Conservation (phyloP, 139 green algal species). For the Micromonas commoda region DNA sequence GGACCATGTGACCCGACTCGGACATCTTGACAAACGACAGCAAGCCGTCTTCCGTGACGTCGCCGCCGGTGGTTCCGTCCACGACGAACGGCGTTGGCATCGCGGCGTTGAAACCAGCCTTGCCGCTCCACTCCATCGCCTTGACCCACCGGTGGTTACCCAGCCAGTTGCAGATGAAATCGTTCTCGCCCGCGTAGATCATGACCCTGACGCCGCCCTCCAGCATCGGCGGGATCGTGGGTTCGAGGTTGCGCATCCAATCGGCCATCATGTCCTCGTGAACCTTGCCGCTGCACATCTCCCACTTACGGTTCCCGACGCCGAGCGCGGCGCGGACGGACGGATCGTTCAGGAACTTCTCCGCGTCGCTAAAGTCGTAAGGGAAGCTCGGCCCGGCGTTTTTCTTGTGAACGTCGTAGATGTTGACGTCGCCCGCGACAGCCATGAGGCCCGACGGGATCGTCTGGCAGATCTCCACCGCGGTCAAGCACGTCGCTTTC, state of each 20-base stretch:
- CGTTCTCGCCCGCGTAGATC: constrained; percentile 45
- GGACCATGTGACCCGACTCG: constrained; percentile 38
- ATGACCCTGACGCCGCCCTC: constrained; percentile 38
- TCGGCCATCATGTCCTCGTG: constrained; percentile 40
- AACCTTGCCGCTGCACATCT: constrained; percentile 30
- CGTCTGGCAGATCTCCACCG: background rate
- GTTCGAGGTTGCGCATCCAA: constrained; percentile 45
- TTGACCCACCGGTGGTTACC: constrained; percentile 44
- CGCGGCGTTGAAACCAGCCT: constrained; percentile 29
- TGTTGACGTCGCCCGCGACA: constrained; percentile 22
- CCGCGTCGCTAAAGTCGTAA: constrained; percentile 43
- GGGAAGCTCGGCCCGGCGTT: constrained; percentile 35
- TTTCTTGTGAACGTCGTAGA: constrained; percentile 46
- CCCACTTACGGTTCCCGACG: constrained; percentile 30
- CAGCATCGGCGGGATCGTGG: constrained; percentile 40
- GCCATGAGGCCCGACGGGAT: background rate
- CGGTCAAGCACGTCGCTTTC: constrained; percentile 3
- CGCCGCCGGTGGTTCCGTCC: constrained; percentile 21
- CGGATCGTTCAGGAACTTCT: constrained; percentile 34
- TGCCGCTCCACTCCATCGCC: constrained; percentile 39
- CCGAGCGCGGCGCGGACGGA: constrained; percentile 33
- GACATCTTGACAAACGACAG: constrained; percentile 29
- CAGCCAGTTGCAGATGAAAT: constrained; percentile 54
- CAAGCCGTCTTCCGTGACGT: background rate
- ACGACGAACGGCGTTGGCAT: constrained; percentile 16